phyloP scores from a whole-genome alignment of 768 basidiomycete genomes.

The Suillus sp. region DNA sequence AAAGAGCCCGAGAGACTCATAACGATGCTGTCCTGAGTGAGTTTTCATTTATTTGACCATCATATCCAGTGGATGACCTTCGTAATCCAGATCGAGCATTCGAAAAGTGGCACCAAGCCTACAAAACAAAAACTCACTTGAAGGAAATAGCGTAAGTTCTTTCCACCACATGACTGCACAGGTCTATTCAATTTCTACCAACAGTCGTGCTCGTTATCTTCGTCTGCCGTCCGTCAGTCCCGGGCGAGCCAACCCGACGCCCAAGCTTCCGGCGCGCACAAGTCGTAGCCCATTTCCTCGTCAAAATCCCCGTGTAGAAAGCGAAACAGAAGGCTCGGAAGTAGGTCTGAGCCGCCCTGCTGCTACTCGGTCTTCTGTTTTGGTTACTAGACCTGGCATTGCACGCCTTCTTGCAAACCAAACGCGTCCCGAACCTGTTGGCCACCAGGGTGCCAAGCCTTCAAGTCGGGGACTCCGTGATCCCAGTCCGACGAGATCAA shows the following conservation, averaged over 20 bases:
- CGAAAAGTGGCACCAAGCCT: slow-evolving; percentile 67
- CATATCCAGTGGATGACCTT: slow-evolving; percentile 5
- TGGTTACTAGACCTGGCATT: slow-evolving; percentile 35
- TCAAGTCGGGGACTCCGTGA: slow-evolving; percentile 30
- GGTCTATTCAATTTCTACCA: slow-evolving; percentile 15
- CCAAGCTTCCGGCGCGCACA: slow-evolving; percentile 33
- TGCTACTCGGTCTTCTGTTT: slow-evolving; percentile 28
- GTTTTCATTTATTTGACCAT: slow-evolving; percentile 30
- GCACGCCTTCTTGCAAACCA: slow-evolving; percentile 42
- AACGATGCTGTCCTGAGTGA: slow-evolving; percentile 57
- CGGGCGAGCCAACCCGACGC: slow-evolving; percentile 32
- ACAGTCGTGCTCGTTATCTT: slow-evolving; percentile 79
- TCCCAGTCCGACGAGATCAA: slow-evolving; percentile 35
- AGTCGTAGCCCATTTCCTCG: slow-evolving; percentile 35
- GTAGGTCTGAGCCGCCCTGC: slow-evolving; percentile 26
- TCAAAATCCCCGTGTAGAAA: slow-evolving; percentile 27
- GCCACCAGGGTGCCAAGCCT: slow-evolving; percentile 30
- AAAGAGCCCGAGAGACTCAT: slow-evolving; percentile 65
- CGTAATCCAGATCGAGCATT: slow-evolving; percentile 48
- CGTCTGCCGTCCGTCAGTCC: slow-evolving; percentile 64
- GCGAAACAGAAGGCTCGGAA: slow-evolving; percentile 36
- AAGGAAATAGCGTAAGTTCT: slow-evolving; percentile 81
- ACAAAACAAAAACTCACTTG: slow-evolving; percentile 69
- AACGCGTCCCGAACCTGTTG: slow-evolving; percentile 27
- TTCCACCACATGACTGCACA: slow-evolving; percentile 12